Evolutionary conservation across 805 yeast genomes (phyloP), one percentile per base, ranked within the genome.

Genomic region (Lipomyces lipofer): DNA sequence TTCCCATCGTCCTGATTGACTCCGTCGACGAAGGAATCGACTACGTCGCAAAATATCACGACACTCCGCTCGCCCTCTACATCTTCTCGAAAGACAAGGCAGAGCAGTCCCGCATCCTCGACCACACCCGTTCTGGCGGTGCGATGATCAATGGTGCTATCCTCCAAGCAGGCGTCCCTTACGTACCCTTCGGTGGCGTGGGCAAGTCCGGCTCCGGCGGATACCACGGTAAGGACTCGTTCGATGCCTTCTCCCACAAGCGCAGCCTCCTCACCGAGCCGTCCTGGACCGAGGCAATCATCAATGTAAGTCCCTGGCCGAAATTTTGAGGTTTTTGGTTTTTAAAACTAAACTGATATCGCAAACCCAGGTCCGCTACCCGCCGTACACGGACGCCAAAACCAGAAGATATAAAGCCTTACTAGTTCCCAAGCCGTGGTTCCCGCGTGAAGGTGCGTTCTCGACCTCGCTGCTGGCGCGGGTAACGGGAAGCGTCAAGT

Each of bases 141-240:
- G 73, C 82, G 12, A 68, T 81, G 44, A 73, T 87, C 57, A 88
- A 89, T 66, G 97, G 90, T 61, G 77, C 83, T 0, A 48, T 88
- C 45, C 57, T 87, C 64, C 95, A 89, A 59, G 88, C 81, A 40
- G 91, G 82, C 0, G 75, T 86, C 49, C 54, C 75, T 5, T 76
- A 77, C 46, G 80, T 88, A 2, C 97, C 97, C 24, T 92, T 91
- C 71, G 98, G 98, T 30, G 98, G 98, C 22, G 73, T 91, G 52
- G 97, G 97, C 12, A 67, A 67, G 13, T 88, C 96, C 0, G 98
- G 98, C 1, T 73, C 75, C 54, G 97, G 97, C 9, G 72, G 78
- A 30, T 90, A 89, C 71, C 97, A 90, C 67, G 96, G 97, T 2
- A 71, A 70, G 58, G 76, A 72, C 67, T 85, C 90, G 7, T 77